Conservation (phyloP, 2,329 filamentous ascomycete species). For the Aureobasidium mangrovei region DNA sequence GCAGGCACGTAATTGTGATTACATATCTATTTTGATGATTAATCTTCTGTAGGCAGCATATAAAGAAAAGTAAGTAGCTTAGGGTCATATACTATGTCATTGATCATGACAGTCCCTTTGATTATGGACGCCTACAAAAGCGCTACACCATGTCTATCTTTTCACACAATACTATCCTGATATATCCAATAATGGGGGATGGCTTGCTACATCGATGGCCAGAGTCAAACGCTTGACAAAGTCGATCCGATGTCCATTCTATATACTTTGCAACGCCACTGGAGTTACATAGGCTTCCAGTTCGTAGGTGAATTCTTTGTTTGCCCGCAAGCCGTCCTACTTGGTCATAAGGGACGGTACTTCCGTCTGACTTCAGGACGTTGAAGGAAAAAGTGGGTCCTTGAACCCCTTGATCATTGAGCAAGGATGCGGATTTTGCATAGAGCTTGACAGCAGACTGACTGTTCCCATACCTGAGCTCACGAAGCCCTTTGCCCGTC, state of each 20-base stretch:
- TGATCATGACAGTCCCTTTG: no score
- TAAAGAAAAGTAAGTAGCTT: no score
- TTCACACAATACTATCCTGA: no score
- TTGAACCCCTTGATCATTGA: constrained; percentile 49
- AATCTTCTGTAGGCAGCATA: no score
- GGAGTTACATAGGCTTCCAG: constrained; percentile 49
- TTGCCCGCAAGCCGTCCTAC: constrained; percentile 52
- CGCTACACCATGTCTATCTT: no score
- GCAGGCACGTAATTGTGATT: no score
- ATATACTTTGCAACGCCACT: constrained; percentile 41
- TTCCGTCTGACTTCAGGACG: constrained; percentile 42
- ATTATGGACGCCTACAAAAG: no score
- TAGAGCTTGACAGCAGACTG: constrained; percentile 46
- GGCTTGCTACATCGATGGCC: constrained; percentile 51
- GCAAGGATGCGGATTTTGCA: constrained; percentile 39
- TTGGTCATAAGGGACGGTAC: constrained; percentile 47
- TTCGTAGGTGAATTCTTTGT: constrained; percentile 50
- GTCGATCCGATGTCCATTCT: constrained; percentile 47
- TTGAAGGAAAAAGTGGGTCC: constrained; percentile 59
- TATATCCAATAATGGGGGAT: no score
- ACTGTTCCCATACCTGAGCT: constrained; percentile 47
- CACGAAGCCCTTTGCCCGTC: constrained; percentile 39
- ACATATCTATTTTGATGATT: no score
- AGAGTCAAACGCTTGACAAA: constrained; percentile 45
- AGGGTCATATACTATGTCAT: no score